Evolutionary conservation across 2,329 filamentous ascomycete species (phyloP).

Genomic region (Stachybotrys chlorohalonatus): DNA sequence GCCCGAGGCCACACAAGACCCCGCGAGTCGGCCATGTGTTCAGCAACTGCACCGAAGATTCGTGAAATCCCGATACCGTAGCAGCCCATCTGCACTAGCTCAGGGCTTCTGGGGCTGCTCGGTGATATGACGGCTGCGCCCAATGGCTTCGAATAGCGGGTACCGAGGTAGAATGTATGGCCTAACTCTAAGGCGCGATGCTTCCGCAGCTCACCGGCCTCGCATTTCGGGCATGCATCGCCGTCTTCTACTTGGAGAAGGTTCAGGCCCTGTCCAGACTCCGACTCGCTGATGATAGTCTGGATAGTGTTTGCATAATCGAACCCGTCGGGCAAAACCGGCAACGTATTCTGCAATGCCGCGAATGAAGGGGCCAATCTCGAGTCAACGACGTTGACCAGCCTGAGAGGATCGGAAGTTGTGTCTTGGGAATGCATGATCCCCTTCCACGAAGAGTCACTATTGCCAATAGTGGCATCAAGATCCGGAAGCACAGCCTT

Average conservation of each 20-base stretch:
- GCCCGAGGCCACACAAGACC: slow-evolving; percentile 82
- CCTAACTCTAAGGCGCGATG: slow-evolving; percentile 79
- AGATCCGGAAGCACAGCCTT: slow-evolving; percentile 58
- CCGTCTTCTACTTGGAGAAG: slow-evolving; percentile 57
- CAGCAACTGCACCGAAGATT: slow-evolving; percentile 78
- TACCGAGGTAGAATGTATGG: slow-evolving; percentile 91
- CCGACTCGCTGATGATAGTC: slow-evolving; percentile 10
- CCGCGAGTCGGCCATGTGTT: slow-evolving; percentile 58
- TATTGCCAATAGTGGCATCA: slow-evolving; percentile 60
- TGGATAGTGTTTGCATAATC: slow-evolving; percentile 1
- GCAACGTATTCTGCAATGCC: slow-evolving; percentile 12
- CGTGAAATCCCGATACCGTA: slow-evolving; percentile 91
- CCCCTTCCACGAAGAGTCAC: slow-evolving; percentile 41
- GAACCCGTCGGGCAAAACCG: slow-evolving; percentile 11
- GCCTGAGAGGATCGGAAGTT: neutral
- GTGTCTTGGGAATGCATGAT: slow-evolving; percentile 13
- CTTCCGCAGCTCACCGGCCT: slow-evolving; percentile 50
- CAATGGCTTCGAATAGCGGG: slow-evolving; percentile 73
- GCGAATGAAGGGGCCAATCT: slow-evolving; percentile 16
- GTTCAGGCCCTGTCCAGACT: slow-evolving; percentile 37
- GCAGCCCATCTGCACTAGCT: slow-evolving; percentile 84
- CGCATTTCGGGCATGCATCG: slow-evolving; percentile 66
- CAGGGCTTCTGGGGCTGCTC: slow-evolving; percentile 15
- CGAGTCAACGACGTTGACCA: slow-evolving; percentile 27
- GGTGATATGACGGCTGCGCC: slow-evolving; percentile 47